Evolutionary conservation across 768 basidiomycete genomes (phyloP).

Genomic region (Filobasidium floriforme): DNA sequence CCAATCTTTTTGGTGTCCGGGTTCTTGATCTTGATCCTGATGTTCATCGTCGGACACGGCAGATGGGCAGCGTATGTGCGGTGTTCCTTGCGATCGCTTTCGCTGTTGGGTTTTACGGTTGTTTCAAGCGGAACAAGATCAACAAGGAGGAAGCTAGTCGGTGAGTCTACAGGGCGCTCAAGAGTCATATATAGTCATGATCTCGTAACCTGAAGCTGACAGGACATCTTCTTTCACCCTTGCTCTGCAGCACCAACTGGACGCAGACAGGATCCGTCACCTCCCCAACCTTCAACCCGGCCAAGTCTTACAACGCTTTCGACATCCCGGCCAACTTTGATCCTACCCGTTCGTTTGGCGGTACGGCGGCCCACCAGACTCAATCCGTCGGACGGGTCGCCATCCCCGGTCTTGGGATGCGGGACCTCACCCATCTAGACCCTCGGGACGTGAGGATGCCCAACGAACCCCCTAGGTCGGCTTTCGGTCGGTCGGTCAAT

Average conservation of each 20-base stretch:
- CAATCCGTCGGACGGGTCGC: not conserved
- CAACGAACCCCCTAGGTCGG: slow-evolving; percentile 1
- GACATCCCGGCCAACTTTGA: slow-evolving; percentile 6
- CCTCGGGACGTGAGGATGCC: slow-evolving; percentile 6
- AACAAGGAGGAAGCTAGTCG: slow-evolving; percentile 11
- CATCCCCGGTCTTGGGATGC: slow-evolving; percentile 3
- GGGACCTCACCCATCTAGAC: slow-evolving; percentile 6
- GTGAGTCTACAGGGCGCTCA: no score
- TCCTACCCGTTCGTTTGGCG: slow-evolving; percentile 7
- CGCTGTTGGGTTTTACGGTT: slow-evolving; percentile 3
- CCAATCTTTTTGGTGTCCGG: no score
- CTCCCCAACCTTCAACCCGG: slow-evolving; percentile 4
- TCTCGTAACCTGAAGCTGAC: not conserved
- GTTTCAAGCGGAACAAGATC: not conserved
- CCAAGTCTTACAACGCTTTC: slow-evolving; percentile 9
- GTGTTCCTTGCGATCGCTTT: not conserved
- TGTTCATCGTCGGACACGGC: not conserved
- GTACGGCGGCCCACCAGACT: slow-evolving; percentile 5
- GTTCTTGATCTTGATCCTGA: no score
- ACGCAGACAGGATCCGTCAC: slow-evolving; percentile 7
- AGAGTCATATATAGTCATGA: no score
- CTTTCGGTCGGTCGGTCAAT: not conserved
- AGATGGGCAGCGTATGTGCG: not conserved
- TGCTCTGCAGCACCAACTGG: not conserved
- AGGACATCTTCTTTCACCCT: not conserved